phyloP scores from a whole-genome alignment of 352 stramenopile species.

The Globisporangium spiculum region DNA sequence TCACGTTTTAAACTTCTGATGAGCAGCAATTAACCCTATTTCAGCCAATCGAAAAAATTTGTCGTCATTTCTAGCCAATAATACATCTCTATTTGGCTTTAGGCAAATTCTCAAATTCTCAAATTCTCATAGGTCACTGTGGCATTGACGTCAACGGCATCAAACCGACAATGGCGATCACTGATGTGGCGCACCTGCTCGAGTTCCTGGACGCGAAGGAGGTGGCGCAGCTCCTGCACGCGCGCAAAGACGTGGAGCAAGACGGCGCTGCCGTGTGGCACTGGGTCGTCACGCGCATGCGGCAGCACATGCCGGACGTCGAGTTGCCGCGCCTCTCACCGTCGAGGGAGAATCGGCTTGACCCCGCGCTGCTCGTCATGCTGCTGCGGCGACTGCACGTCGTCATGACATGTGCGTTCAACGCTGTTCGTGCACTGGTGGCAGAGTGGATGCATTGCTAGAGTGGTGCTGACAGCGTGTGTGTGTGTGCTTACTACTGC shows the following conservation, averaged over 20 bases:
- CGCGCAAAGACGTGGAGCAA: slow-evolving; percentile 27
- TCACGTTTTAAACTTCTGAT: neutral
- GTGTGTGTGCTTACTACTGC: neutral
- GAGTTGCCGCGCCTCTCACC: slow-evolving; percentile 27
- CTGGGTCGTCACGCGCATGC: slow-evolving; percentile 36
- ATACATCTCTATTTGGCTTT: neutral
- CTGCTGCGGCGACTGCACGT: slow-evolving; percentile 51
- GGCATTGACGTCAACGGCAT: slow-evolving; percentile 1
- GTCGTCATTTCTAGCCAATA: slow-evolving; percentile 10
- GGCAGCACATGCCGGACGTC: slow-evolving; percentile 19
- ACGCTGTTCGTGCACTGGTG: neutral
- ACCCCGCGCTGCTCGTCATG: slow-evolving; percentile 35
- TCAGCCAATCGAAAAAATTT: slow-evolving; percentile 17
- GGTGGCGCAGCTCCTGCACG: slow-evolving; percentile 31
- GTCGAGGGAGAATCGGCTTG: slow-evolving; percentile 21
- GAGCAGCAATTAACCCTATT: neutral
- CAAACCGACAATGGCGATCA: slow-evolving; percentile 20
- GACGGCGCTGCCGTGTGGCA: slow-evolving; percentile 36
- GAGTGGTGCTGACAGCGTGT: neutral
- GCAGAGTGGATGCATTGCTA: neutral
- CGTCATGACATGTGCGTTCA: slow-evolving; percentile 44
- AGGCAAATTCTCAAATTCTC: neutral
- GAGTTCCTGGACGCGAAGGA: slow-evolving; percentile 47
- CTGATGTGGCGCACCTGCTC: slow-evolving; percentile 42
- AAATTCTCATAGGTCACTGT: neutral